A percentile compares a stretch with the other conserved stretches of the same genome.
These are phyloP conservation scores for Metrosideros polymorpha DNA, from an alignment of 441 rosid genomes.

Conservation along the genomic window DNA sequence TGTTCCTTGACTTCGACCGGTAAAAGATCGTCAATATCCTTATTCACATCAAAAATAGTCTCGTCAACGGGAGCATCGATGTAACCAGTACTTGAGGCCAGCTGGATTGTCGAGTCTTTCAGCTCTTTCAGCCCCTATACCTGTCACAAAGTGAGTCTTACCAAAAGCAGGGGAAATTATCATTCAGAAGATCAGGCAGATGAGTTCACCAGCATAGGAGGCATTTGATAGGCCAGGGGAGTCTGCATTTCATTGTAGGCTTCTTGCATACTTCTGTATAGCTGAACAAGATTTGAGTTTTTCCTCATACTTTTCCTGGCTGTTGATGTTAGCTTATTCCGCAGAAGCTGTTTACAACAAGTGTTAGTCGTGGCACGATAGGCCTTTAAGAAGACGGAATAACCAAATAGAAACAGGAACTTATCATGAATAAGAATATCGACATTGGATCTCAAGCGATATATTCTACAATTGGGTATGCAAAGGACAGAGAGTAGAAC, in stretches of 20 bases:
- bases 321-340: slow-evolving; percentile 59
- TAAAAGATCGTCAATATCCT: slow-evolving; percentile 65
- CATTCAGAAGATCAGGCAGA: slow-evolving; percentile 4
- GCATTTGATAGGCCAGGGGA: slow-evolving; percentile 53
- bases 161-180: background rate
- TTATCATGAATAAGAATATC: background rate
- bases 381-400: background rate
- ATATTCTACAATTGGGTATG: background rate
- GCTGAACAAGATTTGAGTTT: slow-evolving; percentile 51
- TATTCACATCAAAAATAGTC: slow-evolving; percentile 58
- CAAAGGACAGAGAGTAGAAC: slow-evolving; percentile 1
- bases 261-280: slow-evolving; percentile 60
- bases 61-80: slow-evolving; percentile 68
- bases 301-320: slow-evolving; percentile 40
- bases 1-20: slow-evolving; percentile 78
- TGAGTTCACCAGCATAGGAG: slow-evolving; percentile 40
- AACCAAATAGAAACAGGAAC: background rate
- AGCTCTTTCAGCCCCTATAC: slow-evolving; percentile 66
- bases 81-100: slow-evolving; percentile 55
- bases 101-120: slow-evolving; percentile 65
- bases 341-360: slow-evolving; percentile 38
- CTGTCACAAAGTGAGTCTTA: slow-evolving; percentile 4
- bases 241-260: slow-evolving; percentile 67
- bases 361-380: background rate
- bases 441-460: background rate